A percentile compares a stretch with the other conserved stretches of the same genome.
Evolutionary conservation across 371 early-diverging fungal species (phyloP).

Genomic region (Chytridiales sp.): DNA sequence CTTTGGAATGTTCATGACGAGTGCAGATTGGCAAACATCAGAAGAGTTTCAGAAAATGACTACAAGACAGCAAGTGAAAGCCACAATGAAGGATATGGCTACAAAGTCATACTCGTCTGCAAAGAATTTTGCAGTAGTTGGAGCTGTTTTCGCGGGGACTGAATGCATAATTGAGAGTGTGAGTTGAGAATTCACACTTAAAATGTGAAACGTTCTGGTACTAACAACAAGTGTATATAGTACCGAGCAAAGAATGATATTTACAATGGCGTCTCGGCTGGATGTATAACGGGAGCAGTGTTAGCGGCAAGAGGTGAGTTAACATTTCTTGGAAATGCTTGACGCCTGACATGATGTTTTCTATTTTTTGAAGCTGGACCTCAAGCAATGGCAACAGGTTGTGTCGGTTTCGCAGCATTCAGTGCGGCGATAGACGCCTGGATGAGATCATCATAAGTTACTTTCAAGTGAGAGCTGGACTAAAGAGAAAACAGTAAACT

Average conservation of each 20-base stretch:
- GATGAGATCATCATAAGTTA: no score
- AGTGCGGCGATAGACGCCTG: conserved; percentile 65
- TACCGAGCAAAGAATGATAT: conserved; percentile 95
- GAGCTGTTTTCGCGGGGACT: conserved; percentile 84
- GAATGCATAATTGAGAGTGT: conserved; percentile 94
- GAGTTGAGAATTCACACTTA: conserved; percentile 27
- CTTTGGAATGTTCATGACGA: conserved; percentile 90
- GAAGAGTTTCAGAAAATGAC: conserved; percentile 62
- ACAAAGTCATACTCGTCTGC: conserved; percentile 73
- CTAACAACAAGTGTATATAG: conserved; percentile 38
- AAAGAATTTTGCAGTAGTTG: conserved; percentile 93
- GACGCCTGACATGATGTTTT: neutral
- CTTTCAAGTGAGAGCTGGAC: no score
- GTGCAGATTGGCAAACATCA: conserved; percentile 26
- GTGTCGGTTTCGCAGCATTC: conserved; percentile 94
- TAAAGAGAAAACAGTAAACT: no score
- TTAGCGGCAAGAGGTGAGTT: conserved; percentile 68
- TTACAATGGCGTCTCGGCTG: conserved; percentile 84
- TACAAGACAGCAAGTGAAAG: conserved; percentile 74
- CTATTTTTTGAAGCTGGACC: conserved; percentile 35
- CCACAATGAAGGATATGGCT: conserved; percentile 87
- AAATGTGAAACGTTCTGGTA: neutral
- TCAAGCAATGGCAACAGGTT: conserved; percentile 61
- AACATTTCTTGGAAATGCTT: neutral
- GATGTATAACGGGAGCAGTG: conserved; percentile 91